Evolutionary conservation across 2,329 filamentous ascomycete species (phyloP).

Genomic region (Chrysoporthe austroafricana): DNA sequence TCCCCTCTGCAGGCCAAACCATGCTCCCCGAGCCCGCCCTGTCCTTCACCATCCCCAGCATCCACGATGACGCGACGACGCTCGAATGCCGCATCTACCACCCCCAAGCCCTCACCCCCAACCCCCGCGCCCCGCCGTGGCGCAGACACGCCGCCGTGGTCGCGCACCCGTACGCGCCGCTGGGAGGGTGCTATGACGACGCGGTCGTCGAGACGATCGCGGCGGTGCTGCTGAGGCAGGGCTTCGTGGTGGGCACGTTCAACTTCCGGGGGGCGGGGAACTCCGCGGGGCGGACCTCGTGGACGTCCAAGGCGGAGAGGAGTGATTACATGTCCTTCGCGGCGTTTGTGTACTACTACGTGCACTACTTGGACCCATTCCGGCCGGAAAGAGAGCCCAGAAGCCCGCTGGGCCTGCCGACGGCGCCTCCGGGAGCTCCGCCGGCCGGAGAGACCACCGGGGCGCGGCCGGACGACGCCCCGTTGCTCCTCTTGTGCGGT

Average conservation of each 20-base stretch:
- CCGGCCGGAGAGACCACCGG: background rate
- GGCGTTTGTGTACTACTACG: conserved; percentile 78
- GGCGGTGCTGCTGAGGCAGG: conserved; percentile 66
- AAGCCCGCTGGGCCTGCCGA: conserved; percentile 6
- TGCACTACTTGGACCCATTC: conserved; percentile 60
- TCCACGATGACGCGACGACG: conserved; percentile 78
- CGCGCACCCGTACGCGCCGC: conserved; percentile 87
- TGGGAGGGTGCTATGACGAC: conserved; percentile 87
- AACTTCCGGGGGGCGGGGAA: conserved; percentile 87
- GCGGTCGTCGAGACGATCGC: conserved; percentile 71
- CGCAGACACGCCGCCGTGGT: conserved; percentile 63
- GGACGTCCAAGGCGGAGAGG: conserved; percentile 81
- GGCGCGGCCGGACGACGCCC: conserved; percentile 22
- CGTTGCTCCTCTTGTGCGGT: conserved; percentile 75
- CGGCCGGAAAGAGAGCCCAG: conserved; percentile 12
- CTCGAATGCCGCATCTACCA: conserved; percentile 87
- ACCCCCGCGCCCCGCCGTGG: conserved; percentile 45
- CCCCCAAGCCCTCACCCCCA: conserved; percentile 51
- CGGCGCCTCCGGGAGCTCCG: conserved; percentile 16
- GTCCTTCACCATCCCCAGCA: conserved; percentile 79
- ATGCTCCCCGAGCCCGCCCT: conserved; percentile 63
- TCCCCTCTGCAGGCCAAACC: background rate
- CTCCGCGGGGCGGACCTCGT: conserved; percentile 80
- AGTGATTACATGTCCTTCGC: conserved; percentile 82
- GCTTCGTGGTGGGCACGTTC: conserved; percentile 82